Conservation (phyloP, 140 eudicot species). For the Cichorium intybus region DNA sequence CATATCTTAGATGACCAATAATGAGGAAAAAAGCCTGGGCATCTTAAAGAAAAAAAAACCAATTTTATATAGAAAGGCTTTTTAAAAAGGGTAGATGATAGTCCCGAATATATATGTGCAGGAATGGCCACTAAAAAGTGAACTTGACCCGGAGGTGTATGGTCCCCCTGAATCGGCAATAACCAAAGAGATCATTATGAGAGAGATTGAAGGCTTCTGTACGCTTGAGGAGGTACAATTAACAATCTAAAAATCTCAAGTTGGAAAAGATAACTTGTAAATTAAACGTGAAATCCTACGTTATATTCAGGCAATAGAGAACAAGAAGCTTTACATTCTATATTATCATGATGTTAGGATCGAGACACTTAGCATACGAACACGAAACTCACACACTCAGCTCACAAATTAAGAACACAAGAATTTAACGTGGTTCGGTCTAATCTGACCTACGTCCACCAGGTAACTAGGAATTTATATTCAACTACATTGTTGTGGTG, state of each 20-base stretch:
- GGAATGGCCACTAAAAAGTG: slow-evolving; percentile 78
- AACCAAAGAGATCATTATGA: slow-evolving; percentile 56
- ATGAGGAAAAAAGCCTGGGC: background rate
- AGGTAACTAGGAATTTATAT: too few relatives aligned
- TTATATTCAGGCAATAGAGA: too few relatives aligned
- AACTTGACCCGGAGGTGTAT: slow-evolving; percentile 56
- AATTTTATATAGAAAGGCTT: too few relatives aligned
- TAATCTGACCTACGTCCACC: too few relatives aligned
- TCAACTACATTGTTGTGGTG: too few relatives aligned
- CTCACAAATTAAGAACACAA: too few relatives aligned
- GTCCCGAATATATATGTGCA: slow-evolving; percentile 17
- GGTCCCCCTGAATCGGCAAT: slow-evolving; percentile 83
- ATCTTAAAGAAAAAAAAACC: too few relatives aligned
- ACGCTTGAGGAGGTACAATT: slow-evolving; percentile 55
- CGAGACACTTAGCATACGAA: too few relatives aligned
- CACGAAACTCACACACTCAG: too few relatives aligned
- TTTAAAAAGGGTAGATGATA: background rate
- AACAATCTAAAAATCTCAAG: background rate
- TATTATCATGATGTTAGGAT: slow-evolving; percentile 69
- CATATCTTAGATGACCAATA: too few relatives aligned
- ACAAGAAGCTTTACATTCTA: slow-evolving; percentile 53
- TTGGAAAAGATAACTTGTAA: background rate
- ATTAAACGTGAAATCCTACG: background rate
- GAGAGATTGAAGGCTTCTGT: slow-evolving; percentile 49
- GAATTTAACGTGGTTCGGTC: slow-evolving; percentile 33